Percentiles rank a stretch among this genome's conserved stretches.
These are phyloP conservation scores for Ascochyta koolunga DNA, from an alignment of 2,329 filamentous ascomycete species.

Conservation along the genomic window DNA sequence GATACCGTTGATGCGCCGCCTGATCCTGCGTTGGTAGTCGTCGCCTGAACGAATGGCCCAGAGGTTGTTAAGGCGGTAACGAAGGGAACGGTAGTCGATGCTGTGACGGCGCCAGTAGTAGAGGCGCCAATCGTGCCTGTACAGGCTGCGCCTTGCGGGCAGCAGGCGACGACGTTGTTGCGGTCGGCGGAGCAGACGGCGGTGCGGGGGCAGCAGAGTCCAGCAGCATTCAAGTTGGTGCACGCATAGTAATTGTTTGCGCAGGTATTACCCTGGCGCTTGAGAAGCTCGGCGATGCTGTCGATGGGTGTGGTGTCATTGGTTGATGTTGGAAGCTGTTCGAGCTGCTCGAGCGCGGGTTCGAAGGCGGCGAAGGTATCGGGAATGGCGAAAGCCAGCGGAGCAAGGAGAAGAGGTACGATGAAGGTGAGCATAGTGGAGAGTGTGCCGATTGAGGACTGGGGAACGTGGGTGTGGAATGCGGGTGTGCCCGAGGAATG, in stretches of 20 bases:
- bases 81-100: constrained; percentile 27
- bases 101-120: constrained; percentile 7
- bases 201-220: constrained; percentile 61
- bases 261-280: constrained; percentile 53
- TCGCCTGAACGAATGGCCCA: constrained; percentile 31
- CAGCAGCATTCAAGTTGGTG: constrained; percentile 57
- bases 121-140: constrained; percentile 58
- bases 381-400: constrained; percentile 37
- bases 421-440: constrained; percentile 39
- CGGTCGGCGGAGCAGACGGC: constrained; percentile 63
- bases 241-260: constrained; percentile 60
- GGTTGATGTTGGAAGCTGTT: constrained; percentile 24
- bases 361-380: constrained; percentile 40
- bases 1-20: constrained; percentile 49
- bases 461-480: constrained; percentile 21
- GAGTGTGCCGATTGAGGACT: background rate
- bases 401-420: constrained; percentile 34
- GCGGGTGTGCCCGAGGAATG: constrained; percentile 23
- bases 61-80: constrained; percentile 27
- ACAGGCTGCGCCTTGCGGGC: constrained; percentile 62
- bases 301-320: constrained; percentile 34
- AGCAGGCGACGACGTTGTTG: constrained; percentile 66
- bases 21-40: constrained; percentile 13
- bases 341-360: constrained; percentile 31
- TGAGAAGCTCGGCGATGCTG: constrained; percentile 33